These are phyloP conservation scores for Candida dubliniensis DNA, from an alignment of 1,139 yeast species.

Conservation along the genomic window DNA sequence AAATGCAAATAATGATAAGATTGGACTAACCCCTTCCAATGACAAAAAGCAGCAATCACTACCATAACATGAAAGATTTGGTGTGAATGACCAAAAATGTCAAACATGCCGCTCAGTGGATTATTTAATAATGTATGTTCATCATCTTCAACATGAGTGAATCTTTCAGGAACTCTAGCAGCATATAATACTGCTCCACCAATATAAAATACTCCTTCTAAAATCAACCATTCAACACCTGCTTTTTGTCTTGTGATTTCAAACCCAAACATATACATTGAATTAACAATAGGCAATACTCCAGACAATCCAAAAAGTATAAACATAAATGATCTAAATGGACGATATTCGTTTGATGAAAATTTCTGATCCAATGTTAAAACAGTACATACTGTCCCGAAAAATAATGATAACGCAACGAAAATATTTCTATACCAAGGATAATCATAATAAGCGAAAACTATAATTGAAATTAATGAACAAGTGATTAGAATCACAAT, in stretches of 20 bases:
- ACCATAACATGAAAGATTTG: conserved; percentile 85
- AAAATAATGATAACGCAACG: conserved; percentile 45
- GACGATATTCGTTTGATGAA: conserved; percentile 68
- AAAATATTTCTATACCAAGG: conserved; percentile 43
- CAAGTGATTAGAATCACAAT: conserved; percentile 74
- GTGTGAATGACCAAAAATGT: conserved; percentile 80
- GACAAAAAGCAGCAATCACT: conserved; percentile 77
- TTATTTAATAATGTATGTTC: conserved; percentile 16
- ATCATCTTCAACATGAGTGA: conserved; percentile 53
- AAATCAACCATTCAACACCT: conserved; percentile 59
- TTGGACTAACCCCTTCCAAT: conserved; percentile 63
- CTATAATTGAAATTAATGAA: conserved; percentile 69
- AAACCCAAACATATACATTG: conserved; percentile 36
- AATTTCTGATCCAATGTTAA: conserved; percentile 69
- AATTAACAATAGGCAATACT: conserved; percentile 62
- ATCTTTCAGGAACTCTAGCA: conserved; percentile 72
- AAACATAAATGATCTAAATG: conserved; percentile 76
- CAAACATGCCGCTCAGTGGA: conserved; percentile 46
- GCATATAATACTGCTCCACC: conserved; percentile 82
- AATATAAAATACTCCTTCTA: conserved; percentile 75
- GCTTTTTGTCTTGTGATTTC: conserved; percentile 50
- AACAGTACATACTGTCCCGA: conserved; percentile 64
- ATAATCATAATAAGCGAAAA: conserved; percentile 64
- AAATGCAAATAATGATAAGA: conserved; percentile 56
- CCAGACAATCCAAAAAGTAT: conserved; percentile 82